Evolutionary conservation across 371 early-diverging fungal species (phyloP), one percentile per base, ranked within the genome.

Genomic region (Conidiobolus incongruus): DNA sequence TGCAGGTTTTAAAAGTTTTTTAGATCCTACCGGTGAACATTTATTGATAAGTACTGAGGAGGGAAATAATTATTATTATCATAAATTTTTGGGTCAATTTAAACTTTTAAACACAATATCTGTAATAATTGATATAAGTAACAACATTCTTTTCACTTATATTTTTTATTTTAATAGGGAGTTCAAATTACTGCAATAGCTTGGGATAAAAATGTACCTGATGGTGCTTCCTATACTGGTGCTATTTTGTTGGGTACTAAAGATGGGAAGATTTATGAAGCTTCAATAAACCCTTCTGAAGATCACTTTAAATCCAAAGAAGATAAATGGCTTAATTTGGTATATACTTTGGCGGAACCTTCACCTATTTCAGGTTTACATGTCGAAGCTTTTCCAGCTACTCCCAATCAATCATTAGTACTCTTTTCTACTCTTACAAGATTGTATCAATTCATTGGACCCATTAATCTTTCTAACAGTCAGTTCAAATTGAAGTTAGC

Each of bases 1-100:
- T 30, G 63, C 59, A 33, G 69, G 82, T 2, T 65, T 68, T 44
- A 69, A 65, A 40, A 60, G 77, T 37, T 87, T 85, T 53, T 64
- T 84, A 47, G 86, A 87, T 53, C 88, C 87, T 4, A 74, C 78
- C 1, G 91, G 86, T 12, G 68, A 79, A 35, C 91, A 90, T 50
- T 51, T 87, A 48, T 66, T 90, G 38, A 65, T 87, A 34, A 75
- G 83, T 0, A 86, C 88, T 0, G 70, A 74, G 22, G 63, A 74
- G n/a, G 84, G 85, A 34, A 84, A 87, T 49, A 85, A 74, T 52
- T 87, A 77, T 48, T 90, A 90, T 52, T 60, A 81, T 32, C 75
- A 72, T 56, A 66, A 71, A 46, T 68, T 62, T 45, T 82, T 83
- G 81, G 70, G 73, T 49, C 70, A 72, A 47, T 72, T 78, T 13